phyloP scores from a whole-genome alignment of 345 rosid species.

The Syzygium grande region DNA sequence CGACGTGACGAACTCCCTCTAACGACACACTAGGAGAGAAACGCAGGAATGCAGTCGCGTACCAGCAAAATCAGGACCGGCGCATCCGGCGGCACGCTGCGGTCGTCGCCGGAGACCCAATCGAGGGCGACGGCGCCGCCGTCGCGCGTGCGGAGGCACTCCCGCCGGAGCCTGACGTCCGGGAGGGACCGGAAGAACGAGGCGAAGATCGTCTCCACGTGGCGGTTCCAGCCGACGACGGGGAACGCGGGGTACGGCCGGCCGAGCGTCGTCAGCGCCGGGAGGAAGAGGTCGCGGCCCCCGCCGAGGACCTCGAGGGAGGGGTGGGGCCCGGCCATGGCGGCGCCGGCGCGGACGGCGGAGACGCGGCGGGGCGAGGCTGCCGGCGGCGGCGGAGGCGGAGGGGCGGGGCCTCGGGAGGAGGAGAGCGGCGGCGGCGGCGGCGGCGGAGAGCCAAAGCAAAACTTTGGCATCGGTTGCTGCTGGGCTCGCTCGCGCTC shows the following conservation, averaged over 20 bases:
- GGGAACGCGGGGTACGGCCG: constrained; percentile 57
- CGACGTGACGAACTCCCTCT: background rate
- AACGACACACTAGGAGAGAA: background rate
- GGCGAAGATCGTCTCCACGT: constrained; percentile 62
- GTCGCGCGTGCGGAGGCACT: constrained; percentile 47
- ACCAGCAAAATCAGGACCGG: constrained; percentile 82
- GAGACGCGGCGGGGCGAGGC: constrained; percentile 16
- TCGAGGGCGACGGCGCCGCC: constrained; percentile 52
- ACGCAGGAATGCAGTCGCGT: background rate
- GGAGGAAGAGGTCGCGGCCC: constrained; percentile 40
- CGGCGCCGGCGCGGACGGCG: constrained; percentile 10
- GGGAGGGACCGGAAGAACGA: constrained; percentile 40
- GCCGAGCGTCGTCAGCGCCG: constrained; percentile 36
- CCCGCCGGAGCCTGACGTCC: constrained; percentile 31
- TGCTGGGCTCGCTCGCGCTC: background rate
- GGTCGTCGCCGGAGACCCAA: constrained; percentile 55
- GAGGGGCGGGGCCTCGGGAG: background rate
- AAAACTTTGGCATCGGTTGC: background rate
- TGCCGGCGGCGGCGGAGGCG: background rate
- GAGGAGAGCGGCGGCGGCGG: background rate
- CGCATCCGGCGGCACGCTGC: constrained; percentile 34
- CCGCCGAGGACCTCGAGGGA: constrained; percentile 81
- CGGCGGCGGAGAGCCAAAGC: background rate
- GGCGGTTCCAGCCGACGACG: constrained; percentile 37
- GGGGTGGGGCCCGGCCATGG: constrained; percentile 34